Evolutionary conservation across 306 rosid species (phyloP).

Genomic region (Medicago arabica): DNA sequence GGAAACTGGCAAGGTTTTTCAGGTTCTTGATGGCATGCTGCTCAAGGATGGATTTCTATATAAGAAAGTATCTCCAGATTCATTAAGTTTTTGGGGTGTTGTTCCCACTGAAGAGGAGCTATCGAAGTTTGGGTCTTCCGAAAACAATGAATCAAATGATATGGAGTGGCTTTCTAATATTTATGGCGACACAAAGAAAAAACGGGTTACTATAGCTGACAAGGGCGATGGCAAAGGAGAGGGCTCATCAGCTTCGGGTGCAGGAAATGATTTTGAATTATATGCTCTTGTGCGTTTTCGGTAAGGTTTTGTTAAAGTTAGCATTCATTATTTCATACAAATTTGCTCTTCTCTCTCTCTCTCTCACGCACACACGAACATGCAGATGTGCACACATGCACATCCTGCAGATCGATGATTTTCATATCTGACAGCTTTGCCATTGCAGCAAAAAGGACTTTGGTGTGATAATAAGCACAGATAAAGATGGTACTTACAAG

Average conservation of each 20-base stretch:
- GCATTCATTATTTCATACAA: constrained; percentile 11
- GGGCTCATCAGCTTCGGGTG: constrained; percentile 63
- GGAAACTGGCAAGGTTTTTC: constrained; percentile 69
- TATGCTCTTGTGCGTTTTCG: constrained; percentile 86
- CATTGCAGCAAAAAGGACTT: constrained; percentile 85
- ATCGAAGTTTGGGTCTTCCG: constrained; percentile 73
- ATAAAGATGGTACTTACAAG: constrained; percentile 86
- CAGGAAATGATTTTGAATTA: constrained; percentile 57
- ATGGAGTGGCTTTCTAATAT: constrained; percentile 90
- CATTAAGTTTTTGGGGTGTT: constrained; percentile 85
- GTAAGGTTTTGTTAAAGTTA: constrained; percentile 59
- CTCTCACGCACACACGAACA: no score
- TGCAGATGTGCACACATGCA: background rate
- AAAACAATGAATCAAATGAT: constrained; percentile 66
- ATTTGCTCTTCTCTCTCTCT: background rate
- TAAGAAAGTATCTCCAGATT: constrained; percentile 82
- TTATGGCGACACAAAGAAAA: constrained; percentile 77
- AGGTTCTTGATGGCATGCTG: constrained; percentile 79
- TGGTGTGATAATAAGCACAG: constrained; percentile 80
- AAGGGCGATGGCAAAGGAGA: constrained; percentile 77
- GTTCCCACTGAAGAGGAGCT: constrained; percentile 82
- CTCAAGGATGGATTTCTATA: constrained; percentile 87
- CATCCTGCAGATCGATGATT: background rate
- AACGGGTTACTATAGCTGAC: constrained; percentile 48
- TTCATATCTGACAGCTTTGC: constrained; percentile 35